These are phyloP conservation scores for Xylaria sp. DNA, from an alignment of 2,329 filamentous ascomycete genomes.

Conservation along the genomic window DNA sequence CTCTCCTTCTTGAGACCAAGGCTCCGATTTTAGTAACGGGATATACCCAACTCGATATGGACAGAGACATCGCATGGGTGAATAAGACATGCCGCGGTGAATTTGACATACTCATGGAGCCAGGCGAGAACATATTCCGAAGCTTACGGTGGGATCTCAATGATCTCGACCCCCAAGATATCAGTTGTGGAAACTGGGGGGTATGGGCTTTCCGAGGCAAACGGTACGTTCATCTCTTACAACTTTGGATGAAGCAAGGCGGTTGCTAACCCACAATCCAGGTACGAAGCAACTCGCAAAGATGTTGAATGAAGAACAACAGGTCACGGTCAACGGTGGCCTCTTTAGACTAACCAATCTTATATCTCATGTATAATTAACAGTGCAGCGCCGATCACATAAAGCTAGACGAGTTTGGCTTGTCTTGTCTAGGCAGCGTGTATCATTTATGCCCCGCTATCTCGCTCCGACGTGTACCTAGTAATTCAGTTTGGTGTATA, in stretches of 20 bases:
- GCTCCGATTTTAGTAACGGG: constrained; percentile 93
- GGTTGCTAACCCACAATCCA: constrained; percentile 53
- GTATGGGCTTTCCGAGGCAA: constrained; percentile 98
- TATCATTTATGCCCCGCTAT: not conserved
- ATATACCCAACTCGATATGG: constrained; percentile 95
- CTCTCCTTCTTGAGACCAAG: constrained; percentile 92
- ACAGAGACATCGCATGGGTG: constrained; percentile 91
- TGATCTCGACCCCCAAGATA: constrained; percentile 91
- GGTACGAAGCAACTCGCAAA: constrained; percentile 72
- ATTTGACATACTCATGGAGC: constrained; percentile 90
- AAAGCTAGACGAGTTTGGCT: not conserved
- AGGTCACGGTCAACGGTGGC: not conserved
- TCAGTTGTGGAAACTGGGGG: constrained; percentile 97
- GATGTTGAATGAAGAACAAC: constrained; percentile 49
- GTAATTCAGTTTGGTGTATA: constrained; percentile 8
- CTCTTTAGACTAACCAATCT: not conserved
- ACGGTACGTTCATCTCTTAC: constrained; percentile 68
- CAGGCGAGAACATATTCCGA: constrained; percentile 92
- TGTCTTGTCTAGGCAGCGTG: constrained; percentile 12
- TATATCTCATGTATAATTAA: constrained; percentile 15
- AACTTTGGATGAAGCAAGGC: constrained; percentile 16
- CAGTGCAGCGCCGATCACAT: constrained; percentile 3
- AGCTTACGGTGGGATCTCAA: constrained; percentile 98
- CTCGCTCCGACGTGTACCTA: not conserved
- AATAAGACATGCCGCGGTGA: constrained; percentile 86